Evolutionary conservation across 2,329 filamentous ascomycete genomes (phyloP), one percentile per base, ranked within the genome.

Genomic region (Massarina eburnea): DNA sequence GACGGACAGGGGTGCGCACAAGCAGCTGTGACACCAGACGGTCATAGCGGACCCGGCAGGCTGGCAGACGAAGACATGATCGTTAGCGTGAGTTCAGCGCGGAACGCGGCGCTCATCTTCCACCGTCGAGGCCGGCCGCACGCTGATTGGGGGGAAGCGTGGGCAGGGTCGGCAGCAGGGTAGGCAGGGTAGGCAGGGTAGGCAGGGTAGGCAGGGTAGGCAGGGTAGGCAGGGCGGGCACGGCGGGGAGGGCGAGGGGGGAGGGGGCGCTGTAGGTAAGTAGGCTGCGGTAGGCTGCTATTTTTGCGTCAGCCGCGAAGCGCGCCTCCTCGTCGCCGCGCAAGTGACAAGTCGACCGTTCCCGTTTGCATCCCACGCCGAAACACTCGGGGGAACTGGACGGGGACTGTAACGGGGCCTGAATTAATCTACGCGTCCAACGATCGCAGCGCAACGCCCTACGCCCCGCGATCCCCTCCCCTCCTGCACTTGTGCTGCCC

Each of bases 231-330:
- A 14, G 39, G 32, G 19, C 17, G 36, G 33, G 20, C 19, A 34
- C n/a, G 29, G 39, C 24, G 48, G 33, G 22, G 39, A 20, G 9
- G 7, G 8, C n/a, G 39, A 18, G 14, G 26, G 27, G 26, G 38
- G 33, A 17, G 17, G 10, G 20, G 36, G 10, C 22, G 15, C 18
- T 18, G 35, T 10, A 10, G 35, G 35, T 20, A 32, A 38, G 41
- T 38, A 9, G 32, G 32, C 12, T 6, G 6, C 7, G 6, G 46
- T 42, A 38, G 22, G 43, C 43, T 41, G 48, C 54, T 57, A 54
- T 57, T 58, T 57, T 59, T 57, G 54, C 46, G 45, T 52, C 59
- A 58, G 47, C 49, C 60, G 60, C 60, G 58, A 54, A 48, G 41
- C 46, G 49, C 49, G 49, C 49, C 45, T 51, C 45, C 48, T 20